These are phyloP conservation scores for Lyophyllum atratum DNA, from an alignment of 768 basidiomycete species.

Conservation along the genomic window DNA sequence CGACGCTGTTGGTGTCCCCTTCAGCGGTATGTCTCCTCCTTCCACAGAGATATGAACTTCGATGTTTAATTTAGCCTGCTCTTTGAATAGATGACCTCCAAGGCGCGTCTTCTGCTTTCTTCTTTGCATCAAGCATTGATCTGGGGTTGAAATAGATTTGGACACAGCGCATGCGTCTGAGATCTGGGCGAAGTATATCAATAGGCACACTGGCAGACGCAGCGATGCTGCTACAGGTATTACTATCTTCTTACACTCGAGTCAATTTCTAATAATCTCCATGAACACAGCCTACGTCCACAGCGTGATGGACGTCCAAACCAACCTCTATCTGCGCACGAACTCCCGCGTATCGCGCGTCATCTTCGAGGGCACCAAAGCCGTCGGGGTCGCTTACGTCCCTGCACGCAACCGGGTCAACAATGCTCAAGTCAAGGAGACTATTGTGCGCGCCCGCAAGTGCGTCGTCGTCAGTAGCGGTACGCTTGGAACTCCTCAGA, in stretches of 20 bases:
- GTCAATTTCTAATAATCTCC: not conserved
- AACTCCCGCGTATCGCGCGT: constrained; percentile 70
- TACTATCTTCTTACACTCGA: not conserved
- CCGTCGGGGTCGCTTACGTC: constrained; percentile 72
- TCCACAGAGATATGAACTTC: not conserved
- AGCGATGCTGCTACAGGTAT: constrained; percentile 70
- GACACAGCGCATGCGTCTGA: constrained; percentile 62
- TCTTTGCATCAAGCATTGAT: not conserved
- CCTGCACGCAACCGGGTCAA: constrained; percentile 61
- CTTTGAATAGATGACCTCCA: constrained; percentile 59
- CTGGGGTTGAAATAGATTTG: constrained; percentile 40
- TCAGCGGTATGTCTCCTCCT: constrained; percentile 49
- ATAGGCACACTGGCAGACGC: constrained; percentile 69
- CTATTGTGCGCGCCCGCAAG: constrained; percentile 67
- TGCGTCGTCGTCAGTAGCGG: constrained; percentile 66
- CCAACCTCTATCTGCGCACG: constrained; percentile 64
- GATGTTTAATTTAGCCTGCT: not conserved
- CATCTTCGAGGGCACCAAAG: constrained; percentile 72
- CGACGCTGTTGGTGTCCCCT: constrained; percentile 62
- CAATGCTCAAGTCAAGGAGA: constrained; percentile 53
- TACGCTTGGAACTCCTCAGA: constrained; percentile 72
- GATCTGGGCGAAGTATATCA: constrained; percentile 80
- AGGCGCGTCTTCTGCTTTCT: constrained; percentile 27
- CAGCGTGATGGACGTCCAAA: constrained; percentile 70
- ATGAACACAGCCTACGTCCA: constrained; percentile 58